Base-by-base conservation (phyloP, 371 early-diverging fungal genomes). In the Coemansia sp. region DNA sequence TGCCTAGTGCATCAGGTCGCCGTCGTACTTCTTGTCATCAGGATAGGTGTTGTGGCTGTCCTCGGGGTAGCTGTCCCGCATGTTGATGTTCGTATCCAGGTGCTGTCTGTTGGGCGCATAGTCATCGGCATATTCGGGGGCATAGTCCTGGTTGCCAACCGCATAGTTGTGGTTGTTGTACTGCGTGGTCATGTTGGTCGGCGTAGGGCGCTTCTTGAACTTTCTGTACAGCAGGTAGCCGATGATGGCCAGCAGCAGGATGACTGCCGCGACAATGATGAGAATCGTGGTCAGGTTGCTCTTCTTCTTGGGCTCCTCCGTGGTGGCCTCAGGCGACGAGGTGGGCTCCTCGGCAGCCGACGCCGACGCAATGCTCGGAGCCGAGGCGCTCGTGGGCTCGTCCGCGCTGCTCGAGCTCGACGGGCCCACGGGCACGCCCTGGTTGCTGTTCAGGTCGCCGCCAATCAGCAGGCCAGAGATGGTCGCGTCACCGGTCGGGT, bases 371-470 rank as follows among this genome's bases (percentile, higher is more conserved):
- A 33, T 40, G 34, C 41, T 34, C 9, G 40, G 12, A 5, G 40
- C 42, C 33, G 33, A 0, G 2, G 57, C 3, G 10, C 50, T 35
- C 2, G 48, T 40, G 3, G 61, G n/a, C 31, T 47, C n/a, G 3
- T 54, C 11, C 5, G 16, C 31, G 16, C 41, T 50, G 39, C 38
- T 61, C 5, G 42, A 50, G 30, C 9, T 45, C 14, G 47, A 31
- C 31, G 39, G 55, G 12, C 57, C 40, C 4, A 38, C 16, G 30
- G 39, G 61, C 9, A 30, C 40, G 9, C 51, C 59, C 41, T 20
- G 14, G 34, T 52, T 54, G n/a, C 41, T 36, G 16, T 59, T 69
- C 30, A 72, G 56, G 34, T 72, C 65, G 11, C 72, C 72, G 11
- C 64, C 69, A 30, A 72, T 39, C 5, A 63, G 14, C 2, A 56